phyloP scores from a whole-genome alignment of 2,329 filamentous ascomycete genomes.

The Samsoniella hepiali region DNA sequence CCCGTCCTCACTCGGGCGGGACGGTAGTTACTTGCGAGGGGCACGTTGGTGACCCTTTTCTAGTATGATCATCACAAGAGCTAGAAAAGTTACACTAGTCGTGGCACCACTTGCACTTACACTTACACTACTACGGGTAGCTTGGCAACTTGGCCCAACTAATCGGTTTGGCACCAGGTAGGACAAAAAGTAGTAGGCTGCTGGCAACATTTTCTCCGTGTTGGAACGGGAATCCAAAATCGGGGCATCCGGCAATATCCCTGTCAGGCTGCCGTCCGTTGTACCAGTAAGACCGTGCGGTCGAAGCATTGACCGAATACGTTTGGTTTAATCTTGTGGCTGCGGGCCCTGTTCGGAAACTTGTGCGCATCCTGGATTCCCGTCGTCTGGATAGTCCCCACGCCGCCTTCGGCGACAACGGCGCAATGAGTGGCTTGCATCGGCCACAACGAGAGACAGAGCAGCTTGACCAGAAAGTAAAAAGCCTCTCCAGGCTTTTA shows the following conservation, averaged over 20 bases:
- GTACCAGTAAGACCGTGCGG: neutral
- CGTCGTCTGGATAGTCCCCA: neutral
- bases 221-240: neutral
- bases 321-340: neutral
- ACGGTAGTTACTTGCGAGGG: neutral
- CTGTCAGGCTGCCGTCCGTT: neutral
- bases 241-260: neutral
- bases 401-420: neutral
- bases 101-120: neutral
- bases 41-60: too few relatives aligned
- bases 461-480: neutral
- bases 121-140: too few relatives aligned
- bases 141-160: too few relatives aligned
- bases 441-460: neutral
- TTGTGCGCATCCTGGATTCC: neutral
- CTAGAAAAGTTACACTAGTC: too few relatives aligned
- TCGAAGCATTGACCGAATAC: neutral
- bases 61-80: too few relatives aligned
- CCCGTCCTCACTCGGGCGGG: neutral
- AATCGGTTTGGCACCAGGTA: too few relatives aligned
- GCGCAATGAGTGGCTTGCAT: neutral
- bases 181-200: too few relatives aligned
- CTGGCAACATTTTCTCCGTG: neutral
- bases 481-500: neutral
- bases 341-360: neutral